phyloP scores from a whole-genome alignment of 495 filamentous ascomycete species.

The Pseudevernia furfuracea region DNA sequence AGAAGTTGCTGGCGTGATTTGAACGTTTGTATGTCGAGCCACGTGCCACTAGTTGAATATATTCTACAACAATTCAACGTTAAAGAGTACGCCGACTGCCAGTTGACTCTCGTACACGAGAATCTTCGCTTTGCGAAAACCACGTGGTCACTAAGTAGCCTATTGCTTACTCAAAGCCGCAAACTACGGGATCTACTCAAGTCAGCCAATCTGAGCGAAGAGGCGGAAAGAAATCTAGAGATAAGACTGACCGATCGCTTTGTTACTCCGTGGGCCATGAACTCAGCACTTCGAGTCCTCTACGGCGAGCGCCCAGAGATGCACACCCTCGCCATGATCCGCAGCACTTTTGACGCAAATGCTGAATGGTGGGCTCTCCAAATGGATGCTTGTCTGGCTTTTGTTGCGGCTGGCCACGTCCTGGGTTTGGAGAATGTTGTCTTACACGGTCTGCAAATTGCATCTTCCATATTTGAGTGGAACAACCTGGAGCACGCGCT shows the following conservation, averaged over 20 bases:
- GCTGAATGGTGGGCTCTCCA: neutral
- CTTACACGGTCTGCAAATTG: slow-evolving; percentile 39
- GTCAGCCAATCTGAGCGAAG: slow-evolving; percentile 17
- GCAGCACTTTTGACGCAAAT: slow-evolving; percentile 38
- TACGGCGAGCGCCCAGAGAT: slow-evolving; percentile 39
- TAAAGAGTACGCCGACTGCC: slow-evolving; percentile 23
- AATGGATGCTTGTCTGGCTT: slow-evolving; percentile 33
- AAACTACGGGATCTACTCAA: slow-evolving; percentile 35
- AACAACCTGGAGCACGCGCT: slow-evolving; percentile 46
- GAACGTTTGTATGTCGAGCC: neutral
- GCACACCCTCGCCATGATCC: slow-evolving; percentile 23
- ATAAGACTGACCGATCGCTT: slow-evolving; percentile 42
- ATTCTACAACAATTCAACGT: slow-evolving; percentile 22
- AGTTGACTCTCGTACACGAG: slow-evolving; percentile 17
- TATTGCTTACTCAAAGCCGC: slow-evolving; percentile 46
- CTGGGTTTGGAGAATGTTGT: slow-evolving; percentile 40
- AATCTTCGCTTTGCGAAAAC: slow-evolving; percentile 5
- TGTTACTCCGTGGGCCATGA: slow-evolving; percentile 42
- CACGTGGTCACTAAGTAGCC: slow-evolving; percentile 34
- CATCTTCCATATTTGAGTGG: slow-evolving; percentile 43
- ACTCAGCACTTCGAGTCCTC: slow-evolving; percentile 39
- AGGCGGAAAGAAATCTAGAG: slow-evolving; percentile 31
- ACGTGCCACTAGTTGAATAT: slow-evolving; percentile 11
- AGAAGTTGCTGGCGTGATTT: neutral
- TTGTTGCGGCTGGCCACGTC: slow-evolving; percentile 45